Base-by-base conservation (phyloP, 2,329 filamentous ascomycete genomes). In the Alternaria triticimaculans region DNA sequence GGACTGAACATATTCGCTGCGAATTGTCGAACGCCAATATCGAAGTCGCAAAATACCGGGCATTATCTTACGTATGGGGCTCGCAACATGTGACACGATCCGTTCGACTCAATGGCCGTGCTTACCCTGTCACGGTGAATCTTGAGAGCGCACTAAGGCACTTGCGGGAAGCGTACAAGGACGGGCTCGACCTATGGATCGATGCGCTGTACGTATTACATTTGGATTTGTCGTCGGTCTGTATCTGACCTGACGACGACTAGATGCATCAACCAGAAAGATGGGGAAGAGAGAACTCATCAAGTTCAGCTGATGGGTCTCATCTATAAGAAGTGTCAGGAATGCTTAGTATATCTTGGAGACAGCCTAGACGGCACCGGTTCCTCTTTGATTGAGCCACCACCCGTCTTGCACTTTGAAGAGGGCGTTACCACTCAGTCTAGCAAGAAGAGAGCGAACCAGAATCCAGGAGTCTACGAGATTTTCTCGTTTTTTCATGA, bases 291-390 rank as follows among this genome's bases (percentile, higher is more conserved):
- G 43, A 54, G 68, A 23, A 69, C 57, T 11, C 33, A 56, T n/a
- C 72, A 74, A 54, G 68, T 72, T 1, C 14, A 55, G 12, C 15
- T 68, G 23, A 74, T 74, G 69, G 56, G 37, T n/a, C 3, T 73
- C 62, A 7, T 74, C 69, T 55, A 50, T n/a, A n/a, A 15, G 23
- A 5, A 18, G 9, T 68, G 56, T n/a, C 15, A 28, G 10, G 30
- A 45, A 9, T 68, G 69, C 7, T 23, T 68, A 15, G 62, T 69
- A 1, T 71, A 65, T 30, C 56, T 73, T 7, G 69, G 68, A 1
- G 54, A 66, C 37, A 53, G 26, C 7, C 53, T 64, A 2, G 48
- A 59, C 12, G 4, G 10, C 11, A 15, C 18, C 10, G 0, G 9
- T 44, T 10, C 12, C 25, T 8, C 56, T 12, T 44, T 33, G 56